Percentiles rank a stretch among this genome's conserved stretches.
phyloP scores from a whole-genome alignment of 306 rosid genomes.

The Glycine tomentella region DNA sequence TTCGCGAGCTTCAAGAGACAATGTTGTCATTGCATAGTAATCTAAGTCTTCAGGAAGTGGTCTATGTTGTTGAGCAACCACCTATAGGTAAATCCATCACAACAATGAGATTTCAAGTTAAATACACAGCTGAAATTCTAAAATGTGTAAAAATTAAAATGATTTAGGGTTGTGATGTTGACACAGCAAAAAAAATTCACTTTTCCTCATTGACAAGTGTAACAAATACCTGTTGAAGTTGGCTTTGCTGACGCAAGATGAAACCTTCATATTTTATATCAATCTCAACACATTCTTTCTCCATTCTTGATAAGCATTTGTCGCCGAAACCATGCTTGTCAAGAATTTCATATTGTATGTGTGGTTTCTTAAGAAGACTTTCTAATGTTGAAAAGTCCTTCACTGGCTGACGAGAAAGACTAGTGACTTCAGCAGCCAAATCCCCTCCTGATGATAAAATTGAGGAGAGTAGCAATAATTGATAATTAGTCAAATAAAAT shows the following conservation, averaged over 20 bases:
- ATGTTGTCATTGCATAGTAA: conserved; percentile 80
- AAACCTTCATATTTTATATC: conserved; percentile 98
- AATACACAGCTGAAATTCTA: conserved; percentile 9
- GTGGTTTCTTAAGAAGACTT: conserved; percentile 98
- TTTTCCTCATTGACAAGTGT: conserved; percentile 16
- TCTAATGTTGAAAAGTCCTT: conserved; percentile 84
- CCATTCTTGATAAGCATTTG: conserved; percentile 67
- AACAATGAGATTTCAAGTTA: conserved; percentile 36
- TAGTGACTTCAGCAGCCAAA: conserved; percentile 73
- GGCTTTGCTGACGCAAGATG: conserved; percentile 89
- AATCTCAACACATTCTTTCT: conserved; percentile 89
- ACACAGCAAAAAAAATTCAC: not conserved
- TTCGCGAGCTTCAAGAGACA: conserved; percentile 92
- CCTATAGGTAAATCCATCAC: conserved; percentile 55
- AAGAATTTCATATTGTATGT: conserved; percentile 72
- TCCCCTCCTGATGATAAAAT: conserved; percentile 72
- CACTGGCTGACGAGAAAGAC: conserved; percentile 84
- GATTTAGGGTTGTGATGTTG: not conserved
- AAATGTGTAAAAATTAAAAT: conserved; percentile 4
- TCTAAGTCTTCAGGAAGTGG: conserved; percentile 87
- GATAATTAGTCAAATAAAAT: conserved; percentile 10
- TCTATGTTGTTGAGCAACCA: conserved; percentile 89
- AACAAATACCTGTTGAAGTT: conserved; percentile 80
- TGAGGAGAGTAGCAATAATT: conserved; percentile 27
- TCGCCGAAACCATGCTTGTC: conserved; percentile 90